Percentiles rank a stretch among this genome's conserved stretches.
Conservation (phyloP, 1,284 basidiomycete genomes). For the Cryptococcus deneoformans region DNA sequence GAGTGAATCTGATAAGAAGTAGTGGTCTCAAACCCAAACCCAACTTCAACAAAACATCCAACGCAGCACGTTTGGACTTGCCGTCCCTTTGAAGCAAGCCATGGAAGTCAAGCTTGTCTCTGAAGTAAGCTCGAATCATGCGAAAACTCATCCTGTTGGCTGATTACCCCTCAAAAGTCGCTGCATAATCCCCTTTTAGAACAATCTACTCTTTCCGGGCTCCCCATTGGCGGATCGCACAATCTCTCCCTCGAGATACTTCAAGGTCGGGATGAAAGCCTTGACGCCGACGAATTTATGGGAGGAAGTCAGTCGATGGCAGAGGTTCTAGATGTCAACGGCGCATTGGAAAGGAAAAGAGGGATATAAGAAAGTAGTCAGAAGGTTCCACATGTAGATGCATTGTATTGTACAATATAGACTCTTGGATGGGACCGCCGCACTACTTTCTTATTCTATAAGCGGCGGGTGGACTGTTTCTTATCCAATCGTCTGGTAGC, state of each 20-base stretch:
- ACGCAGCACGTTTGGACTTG: constrained; percentile 80
- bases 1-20: background rate
- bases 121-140: constrained; percentile 56
- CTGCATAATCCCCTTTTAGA: constrained; percentile 41
- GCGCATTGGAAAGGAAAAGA: constrained; percentile 43
- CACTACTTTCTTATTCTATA: too few species aligned
- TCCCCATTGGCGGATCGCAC: constrained; percentile 50
- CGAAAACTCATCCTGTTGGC: background rate
- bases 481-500: constrained; percentile 18
- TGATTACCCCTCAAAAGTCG: constrained; percentile 13
- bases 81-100: constrained; percentile 78
- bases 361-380: constrained; percentile 28
- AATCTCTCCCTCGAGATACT: constrained; percentile 88
- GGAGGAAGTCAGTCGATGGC: constrained; percentile 23
- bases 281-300: constrained; percentile 73
- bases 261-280: constrained; percentile 79
- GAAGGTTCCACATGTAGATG: background rate
- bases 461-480: background rate
- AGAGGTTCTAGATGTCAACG: constrained; percentile 41
- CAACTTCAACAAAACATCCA: constrained; percentile 80
- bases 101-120: constrained; percentile 92
- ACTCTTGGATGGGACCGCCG: too few species aligned
- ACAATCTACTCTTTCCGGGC: constrained; percentile 30
- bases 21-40: constrained; percentile 95
- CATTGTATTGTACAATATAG: background rate